A percentile compares a stretch with the other conserved stretches of the same genome.
Evolutionary conservation across 2,329 filamentous ascomycete species (phyloP).

Genomic region (Colletotrichum siamense): DNA sequence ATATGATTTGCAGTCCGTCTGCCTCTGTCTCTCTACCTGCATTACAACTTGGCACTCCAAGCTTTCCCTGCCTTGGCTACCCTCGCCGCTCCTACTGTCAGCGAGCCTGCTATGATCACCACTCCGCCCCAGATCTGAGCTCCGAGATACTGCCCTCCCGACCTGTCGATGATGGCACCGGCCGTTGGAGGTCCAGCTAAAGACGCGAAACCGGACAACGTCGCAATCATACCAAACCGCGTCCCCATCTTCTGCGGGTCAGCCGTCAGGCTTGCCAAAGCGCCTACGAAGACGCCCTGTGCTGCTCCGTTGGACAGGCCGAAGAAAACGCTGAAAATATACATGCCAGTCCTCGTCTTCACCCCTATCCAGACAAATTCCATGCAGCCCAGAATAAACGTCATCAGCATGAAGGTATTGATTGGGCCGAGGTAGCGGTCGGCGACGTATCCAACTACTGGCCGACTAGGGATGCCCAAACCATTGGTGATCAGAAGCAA

Average conservation of each 20-base stretch:
- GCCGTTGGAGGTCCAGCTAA: conserved; percentile 50
- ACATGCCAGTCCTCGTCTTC: conserved; percentile 41
- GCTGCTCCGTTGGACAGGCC: conserved; percentile 48
- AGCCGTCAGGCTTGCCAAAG: conserved; percentile 45
- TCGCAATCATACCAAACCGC: conserved; percentile 51
- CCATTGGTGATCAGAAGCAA: conserved; percentile 64
- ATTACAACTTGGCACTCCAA: conserved; percentile 38
- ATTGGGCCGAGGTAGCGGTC: conserved; percentile 58
- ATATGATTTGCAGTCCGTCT: not conserved
- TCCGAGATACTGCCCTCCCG: conserved; percentile 43
- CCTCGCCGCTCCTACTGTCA: conserved; percentile 37
- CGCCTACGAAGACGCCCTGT: conserved; percentile 45
- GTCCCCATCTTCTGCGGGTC: conserved; percentile 51
- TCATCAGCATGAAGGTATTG: conserved; percentile 58
- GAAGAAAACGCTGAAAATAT: conserved; percentile 48
- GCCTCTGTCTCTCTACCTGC: not conserved
- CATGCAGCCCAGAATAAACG: conserved; percentile 48
- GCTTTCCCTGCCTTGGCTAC: conserved; percentile 40
- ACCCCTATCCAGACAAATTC: conserved; percentile 64
- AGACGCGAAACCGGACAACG: conserved; percentile 44
- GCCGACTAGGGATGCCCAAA: conserved; percentile 59
- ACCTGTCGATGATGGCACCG: conserved; percentile 48
- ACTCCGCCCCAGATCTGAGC: conserved; percentile 53
- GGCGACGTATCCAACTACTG: conserved; percentile 57
- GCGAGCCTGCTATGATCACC: conserved; percentile 40